Evolutionary conservation across 208 protist genomes (phyloP).

Genomic region (Leishmania amazonensis): DNA sequence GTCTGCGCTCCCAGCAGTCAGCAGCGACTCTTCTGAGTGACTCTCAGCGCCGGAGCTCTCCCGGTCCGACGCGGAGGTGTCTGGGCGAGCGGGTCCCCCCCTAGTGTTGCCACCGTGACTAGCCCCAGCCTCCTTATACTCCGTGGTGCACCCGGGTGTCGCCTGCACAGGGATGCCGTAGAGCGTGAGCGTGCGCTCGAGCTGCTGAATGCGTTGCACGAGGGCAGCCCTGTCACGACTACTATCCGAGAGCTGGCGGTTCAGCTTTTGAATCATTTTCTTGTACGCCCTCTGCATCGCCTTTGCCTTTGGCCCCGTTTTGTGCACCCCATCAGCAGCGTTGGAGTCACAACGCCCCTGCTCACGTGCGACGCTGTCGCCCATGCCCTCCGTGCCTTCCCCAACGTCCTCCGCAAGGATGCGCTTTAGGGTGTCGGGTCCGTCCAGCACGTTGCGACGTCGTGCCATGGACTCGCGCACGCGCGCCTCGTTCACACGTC

Average conservation of each 20-base stretch:
- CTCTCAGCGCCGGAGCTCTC: conserved; percentile 18
- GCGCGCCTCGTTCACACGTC: conserved; percentile 37
- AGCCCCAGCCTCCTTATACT: not conserved
- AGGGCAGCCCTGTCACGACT: conserved; percentile 41
- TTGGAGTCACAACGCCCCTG: conserved; percentile 1
- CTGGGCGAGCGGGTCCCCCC: not conserved
- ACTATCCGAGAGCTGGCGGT: conserved; percentile 59
- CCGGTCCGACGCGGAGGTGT: not conserved
- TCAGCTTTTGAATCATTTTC: conserved; percentile 61
- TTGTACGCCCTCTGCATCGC: conserved; percentile 50
- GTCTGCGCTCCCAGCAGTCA: conserved; percentile 24
- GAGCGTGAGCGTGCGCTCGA: conserved; percentile 31
- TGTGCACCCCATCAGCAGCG: conserved; percentile 10
- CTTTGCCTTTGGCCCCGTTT: conserved; percentile 15
- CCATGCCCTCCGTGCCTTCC: not conserved
- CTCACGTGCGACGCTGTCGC: not conserved
- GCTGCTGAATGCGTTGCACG: conserved; percentile 38
- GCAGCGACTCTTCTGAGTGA: conserved; percentile 21
- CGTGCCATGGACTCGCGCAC: conserved; percentile 18
- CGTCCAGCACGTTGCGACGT: conserved; percentile 22
- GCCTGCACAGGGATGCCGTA: conserved; percentile 21
- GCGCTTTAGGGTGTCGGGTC: conserved; percentile 23
- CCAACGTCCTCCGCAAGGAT: conserved; percentile 29
- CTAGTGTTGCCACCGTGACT: not conserved
- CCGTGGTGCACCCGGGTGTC: not conserved